Base-by-base conservation (phyloP, 2,329 filamentous ascomycete species). In the Aspergillus cejpii region DNA sequence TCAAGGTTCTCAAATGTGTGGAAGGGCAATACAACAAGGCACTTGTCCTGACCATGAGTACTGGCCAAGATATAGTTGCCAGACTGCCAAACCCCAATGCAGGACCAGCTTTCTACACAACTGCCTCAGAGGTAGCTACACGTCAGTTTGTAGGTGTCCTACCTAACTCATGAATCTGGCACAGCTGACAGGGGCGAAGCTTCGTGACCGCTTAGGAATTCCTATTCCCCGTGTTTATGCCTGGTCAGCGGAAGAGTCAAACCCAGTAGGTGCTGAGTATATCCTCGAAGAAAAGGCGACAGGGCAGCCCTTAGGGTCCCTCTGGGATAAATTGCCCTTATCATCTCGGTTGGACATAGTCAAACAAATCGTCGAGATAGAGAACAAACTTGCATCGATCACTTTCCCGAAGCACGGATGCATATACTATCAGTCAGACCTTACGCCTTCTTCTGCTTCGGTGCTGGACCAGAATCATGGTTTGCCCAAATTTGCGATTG, bases 221-320 rank as follows among this genome's bases (percentile, higher is more conserved):
- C 65, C 67, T 17, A 62, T 69, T 12, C 67, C 67, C 3, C 45
- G 54, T 29, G 45, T 70, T 12, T 63, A 62, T 47, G 48, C 55
- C 27, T 70, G 63, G 52, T 66, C 63, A 19, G 41, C 62, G 24
- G 59, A 59, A 7, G 41, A 37, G 12, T 53, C 62, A 12, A 71
- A 70, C 44, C 29, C 60, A 36, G 66, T 65, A 27, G 66, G 66
- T 2, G 63, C 62, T 33, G 66, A 70, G 52, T 71, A 65, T 37
- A 60, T 72, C 17, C 61, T 71, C 15, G 66, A 69, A 58, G 67
- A 66, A 44, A 56, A 60, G 20, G 50, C 62, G 12, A 44, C 24
- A 1, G 68, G 68, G 10, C 49, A 49, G 5, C 55, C 58, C 2
- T 39, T 68, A 15, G 62, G 58, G 8, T 53, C 58, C 4, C 39